A percentile compares a stretch with the other conserved stretches of the same genome.
These are phyloP conservation scores for Neonectria coccinea DNA, from an alignment of 2,329 filamentous ascomycete species.

Conservation along the genomic window DNA sequence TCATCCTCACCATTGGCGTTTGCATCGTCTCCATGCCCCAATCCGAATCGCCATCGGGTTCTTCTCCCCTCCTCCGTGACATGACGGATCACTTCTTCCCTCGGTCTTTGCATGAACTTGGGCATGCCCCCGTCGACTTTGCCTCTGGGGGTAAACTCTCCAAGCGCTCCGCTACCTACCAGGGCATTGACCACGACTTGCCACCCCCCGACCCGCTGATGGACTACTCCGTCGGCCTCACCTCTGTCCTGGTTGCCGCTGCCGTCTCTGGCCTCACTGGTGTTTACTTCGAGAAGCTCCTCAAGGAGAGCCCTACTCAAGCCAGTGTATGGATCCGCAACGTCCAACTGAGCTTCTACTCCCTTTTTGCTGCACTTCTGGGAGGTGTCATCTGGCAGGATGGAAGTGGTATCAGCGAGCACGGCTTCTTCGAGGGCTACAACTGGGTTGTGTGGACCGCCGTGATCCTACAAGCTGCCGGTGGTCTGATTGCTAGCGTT, in stretches of 20 bases:
- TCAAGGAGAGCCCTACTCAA: slow-evolving; percentile 83
- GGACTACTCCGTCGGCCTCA: slow-evolving; percentile 83
- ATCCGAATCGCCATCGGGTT: slow-evolving; percentile 63
- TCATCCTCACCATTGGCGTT: slow-evolving; percentile 84
- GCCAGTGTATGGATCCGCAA: slow-evolving; percentile 94
- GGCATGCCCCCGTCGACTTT: slow-evolving; percentile 58
- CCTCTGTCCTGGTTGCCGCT: slow-evolving; percentile 82
- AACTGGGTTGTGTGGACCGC: slow-evolving; percentile 92
- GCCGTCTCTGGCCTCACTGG: slow-evolving; percentile 86
- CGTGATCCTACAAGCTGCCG: slow-evolving; percentile 83
- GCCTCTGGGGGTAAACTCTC: slow-evolving; percentile 41
- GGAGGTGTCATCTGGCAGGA: slow-evolving; percentile 90
- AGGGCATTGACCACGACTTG: slow-evolving; percentile 80
- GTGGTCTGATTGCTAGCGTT: slow-evolving; percentile 78
- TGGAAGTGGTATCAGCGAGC: slow-evolving; percentile 82
- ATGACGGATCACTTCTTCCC: slow-evolving; percentile 78
- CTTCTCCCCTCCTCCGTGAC: slow-evolving; percentile 67
- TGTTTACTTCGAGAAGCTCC: slow-evolving; percentile 89
- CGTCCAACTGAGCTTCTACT: slow-evolving; percentile 94
- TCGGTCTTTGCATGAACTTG: slow-evolving; percentile 81
- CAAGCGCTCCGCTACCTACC: slow-evolving; percentile 83
- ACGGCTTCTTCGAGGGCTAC: slow-evolving; percentile 95
- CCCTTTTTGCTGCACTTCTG: slow-evolving; percentile 87
- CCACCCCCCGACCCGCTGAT: slow-evolving; percentile 64
- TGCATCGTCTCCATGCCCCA: slow-evolving; percentile 85